These are phyloP conservation scores for Ailanthus altissimus DNA, from an alignment of 345 rosid genomes.

Conservation along the genomic window DNA sequence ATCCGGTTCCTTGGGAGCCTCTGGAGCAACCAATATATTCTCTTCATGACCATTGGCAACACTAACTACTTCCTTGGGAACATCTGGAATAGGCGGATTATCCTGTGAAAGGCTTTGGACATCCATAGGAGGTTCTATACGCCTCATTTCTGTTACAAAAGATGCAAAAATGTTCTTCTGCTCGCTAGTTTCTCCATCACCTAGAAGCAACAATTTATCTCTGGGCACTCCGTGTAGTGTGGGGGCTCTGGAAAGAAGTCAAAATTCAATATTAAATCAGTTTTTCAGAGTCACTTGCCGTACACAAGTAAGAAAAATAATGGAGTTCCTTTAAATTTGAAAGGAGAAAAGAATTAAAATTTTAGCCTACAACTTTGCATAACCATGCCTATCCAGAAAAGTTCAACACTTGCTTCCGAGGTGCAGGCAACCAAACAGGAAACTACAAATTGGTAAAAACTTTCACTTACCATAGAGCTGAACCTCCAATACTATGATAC, in stretches of 20 bases:
- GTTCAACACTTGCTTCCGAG: neutral
- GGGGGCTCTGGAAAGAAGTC: conserved; percentile 61
- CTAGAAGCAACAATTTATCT: conserved; percentile 54
- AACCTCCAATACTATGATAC: too few species aligned
- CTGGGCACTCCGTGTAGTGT: conserved; percentile 84
- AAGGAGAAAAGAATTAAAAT: neutral
- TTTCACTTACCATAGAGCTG: too few species aligned
- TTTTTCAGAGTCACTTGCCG: neutral
- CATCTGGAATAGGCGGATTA: conserved; percentile 42
- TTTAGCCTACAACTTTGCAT: neutral
- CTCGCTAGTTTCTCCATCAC: conserved; percentile 65
- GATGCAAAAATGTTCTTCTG: conserved; percentile 51
- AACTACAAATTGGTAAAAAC: too few species aligned
- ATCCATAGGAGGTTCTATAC: conserved; percentile 46
- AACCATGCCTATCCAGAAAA: neutral
- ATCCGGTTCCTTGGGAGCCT: conserved; percentile 25
- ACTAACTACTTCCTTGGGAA: conserved; percentile 26
- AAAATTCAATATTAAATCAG: conserved; percentile 3
- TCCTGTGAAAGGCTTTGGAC: conserved; percentile 32
- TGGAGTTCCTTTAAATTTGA: neutral
- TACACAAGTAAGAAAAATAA: neutral
- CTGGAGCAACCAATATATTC: conserved; percentile 22
- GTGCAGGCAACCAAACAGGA: neutral
- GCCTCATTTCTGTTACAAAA: conserved; percentile 44
- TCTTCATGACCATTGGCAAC: conserved; percentile 13